Percentiles rank a stretch among this genome's conserved stretches.
Conservation (phyloP, 495 filamentous ascomycete species). For the Penicillium steckii region DNA sequence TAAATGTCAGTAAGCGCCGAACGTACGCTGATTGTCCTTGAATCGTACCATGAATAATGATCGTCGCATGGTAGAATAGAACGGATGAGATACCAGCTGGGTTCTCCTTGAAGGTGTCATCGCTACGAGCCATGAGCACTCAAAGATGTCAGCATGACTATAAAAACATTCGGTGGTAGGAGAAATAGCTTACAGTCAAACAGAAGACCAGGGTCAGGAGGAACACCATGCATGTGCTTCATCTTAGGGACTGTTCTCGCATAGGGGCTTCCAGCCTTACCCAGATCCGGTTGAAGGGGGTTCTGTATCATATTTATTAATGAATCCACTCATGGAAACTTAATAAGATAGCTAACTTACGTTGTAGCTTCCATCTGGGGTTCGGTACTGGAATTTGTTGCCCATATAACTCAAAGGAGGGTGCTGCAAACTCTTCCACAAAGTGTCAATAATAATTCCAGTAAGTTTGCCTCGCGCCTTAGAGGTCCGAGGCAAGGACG, state of each 20-base stretch:
- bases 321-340: no score
- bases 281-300: slow-evolving; percentile 38
- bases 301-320: no score
- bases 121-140: slow-evolving; percentile 12
- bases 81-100: slow-evolving; percentile 31
- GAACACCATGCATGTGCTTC: slow-evolving; percentile 13
- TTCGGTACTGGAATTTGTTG: slow-evolving; percentile 62
- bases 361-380: slow-evolving; percentile 68
- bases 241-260: slow-evolving; percentile 24
- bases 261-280: slow-evolving; percentile 43
- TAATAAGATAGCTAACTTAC: no score
- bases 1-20: background rate
- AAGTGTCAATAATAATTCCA: slow-evolving; percentile 64
- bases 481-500: no score
- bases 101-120: slow-evolving; percentile 13
- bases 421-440: slow-evolving; percentile 61
- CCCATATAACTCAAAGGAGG: slow-evolving; percentile 63
- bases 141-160: no score
- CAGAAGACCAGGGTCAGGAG: slow-evolving; percentile 50
- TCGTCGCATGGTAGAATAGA: slow-evolving; percentile 56
- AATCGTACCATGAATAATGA: slow-evolving; percentile 52
- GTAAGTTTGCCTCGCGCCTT: slow-evolving; percentile 63
- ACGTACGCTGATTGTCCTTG: no score
- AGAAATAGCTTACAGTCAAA: no score
- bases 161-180: no score